Conservation (phyloP, 768 basidiomycete species). For the Candolleomyces efflorescens region DNA sequence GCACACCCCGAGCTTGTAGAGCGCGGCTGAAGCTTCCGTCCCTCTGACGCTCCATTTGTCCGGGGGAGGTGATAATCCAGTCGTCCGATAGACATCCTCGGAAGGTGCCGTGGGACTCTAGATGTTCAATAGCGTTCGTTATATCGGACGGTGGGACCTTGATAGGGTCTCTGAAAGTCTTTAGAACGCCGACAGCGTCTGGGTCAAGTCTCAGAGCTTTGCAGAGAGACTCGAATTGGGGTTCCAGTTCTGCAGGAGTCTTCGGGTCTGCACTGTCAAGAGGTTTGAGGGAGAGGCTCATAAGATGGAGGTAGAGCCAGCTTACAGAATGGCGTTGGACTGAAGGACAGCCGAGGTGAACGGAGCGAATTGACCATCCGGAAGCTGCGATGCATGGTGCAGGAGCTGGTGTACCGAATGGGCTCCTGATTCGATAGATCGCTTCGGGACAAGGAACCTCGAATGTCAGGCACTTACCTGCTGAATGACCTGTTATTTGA, state of each 20-base stretch:
- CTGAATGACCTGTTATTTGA: constrained; percentile 67
- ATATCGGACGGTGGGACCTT: constrained; percentile 48
- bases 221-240: constrained; percentile 65
- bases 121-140: constrained; percentile 52
- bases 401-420: constrained; percentile 75
- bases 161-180: constrained; percentile 43
- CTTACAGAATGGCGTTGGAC: constrained; percentile 72
- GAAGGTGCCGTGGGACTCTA: constrained; percentile 63
- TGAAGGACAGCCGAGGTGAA: constrained; percentile 65
- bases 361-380: constrained; percentile 51
- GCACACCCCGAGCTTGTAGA: constrained; percentile 54
- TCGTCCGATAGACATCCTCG: constrained; percentile 58
- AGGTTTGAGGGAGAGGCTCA: not conserved
- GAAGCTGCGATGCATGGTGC: constrained; percentile 63
- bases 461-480: constrained; percentile 37
- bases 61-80: constrained; percentile 51
- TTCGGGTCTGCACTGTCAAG: constrained; percentile 45
- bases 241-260: constrained; percentile 50
- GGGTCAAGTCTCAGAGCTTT: constrained; percentile 52
- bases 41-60: constrained; percentile 67
- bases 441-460: not conserved
- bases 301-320: not conserved
- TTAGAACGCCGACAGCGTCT: constrained; percentile 41
- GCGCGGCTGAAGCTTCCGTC: constrained; percentile 53
- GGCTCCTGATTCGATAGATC: constrained; percentile 39